Percentiles rank a stretch among this genome's conserved stretches.
Conservation (phyloP, 805 yeast genomes). For the Lachancea cidri region DNA sequence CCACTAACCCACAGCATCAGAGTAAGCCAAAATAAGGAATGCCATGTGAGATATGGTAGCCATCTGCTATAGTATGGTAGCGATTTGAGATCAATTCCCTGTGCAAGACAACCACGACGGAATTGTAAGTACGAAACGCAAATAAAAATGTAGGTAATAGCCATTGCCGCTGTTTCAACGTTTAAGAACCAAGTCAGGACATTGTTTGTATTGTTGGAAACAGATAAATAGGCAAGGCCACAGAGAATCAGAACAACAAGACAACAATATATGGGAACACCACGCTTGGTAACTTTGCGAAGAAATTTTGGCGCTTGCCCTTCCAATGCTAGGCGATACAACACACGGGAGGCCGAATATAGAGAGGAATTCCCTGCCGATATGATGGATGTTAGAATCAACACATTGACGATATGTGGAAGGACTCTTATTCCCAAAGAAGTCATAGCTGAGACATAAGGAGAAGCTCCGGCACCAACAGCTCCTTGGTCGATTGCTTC, state of each 20-base stretch:
- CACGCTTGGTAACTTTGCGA: slow-evolving; percentile 36
- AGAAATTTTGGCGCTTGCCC: slow-evolving; percentile 53
- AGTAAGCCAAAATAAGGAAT: slow-evolving; percentile 44
- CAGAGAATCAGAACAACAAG: slow-evolving; percentile 36
- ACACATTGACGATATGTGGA: slow-evolving; percentile 49
- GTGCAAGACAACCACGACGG: slow-evolving; percentile 26
- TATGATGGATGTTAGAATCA: slow-evolving; percentile 50
- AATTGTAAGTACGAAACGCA: slow-evolving; percentile 57
- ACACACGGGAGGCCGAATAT: slow-evolving; percentile 45
- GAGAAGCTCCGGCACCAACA: slow-evolving; percentile 37
- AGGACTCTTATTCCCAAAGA: slow-evolving; percentile 49
- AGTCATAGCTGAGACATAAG: slow-evolving; percentile 43
- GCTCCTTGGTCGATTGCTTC: slow-evolving; percentile 10
- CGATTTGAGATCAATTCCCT: slow-evolving; percentile 52
- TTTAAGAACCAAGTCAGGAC: slow-evolving; percentile 61
- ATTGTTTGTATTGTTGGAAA: slow-evolving; percentile 43
- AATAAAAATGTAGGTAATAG: slow-evolving; percentile 64
- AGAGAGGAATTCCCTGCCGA: slow-evolving; percentile 43
- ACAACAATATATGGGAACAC: slow-evolving; percentile 6
- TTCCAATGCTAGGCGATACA: slow-evolving; percentile 47
- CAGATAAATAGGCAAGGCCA: slow-evolving; percentile 60
- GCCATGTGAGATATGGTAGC: slow-evolving; percentile 57
- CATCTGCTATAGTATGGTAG: slow-evolving; percentile 51
- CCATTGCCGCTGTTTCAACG: slow-evolving; percentile 63
- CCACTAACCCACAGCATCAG: slow-evolving; percentile 63